Conservation (phyloP, 495 filamentous ascomycete species). For the Neurospora discreta region DNA sequence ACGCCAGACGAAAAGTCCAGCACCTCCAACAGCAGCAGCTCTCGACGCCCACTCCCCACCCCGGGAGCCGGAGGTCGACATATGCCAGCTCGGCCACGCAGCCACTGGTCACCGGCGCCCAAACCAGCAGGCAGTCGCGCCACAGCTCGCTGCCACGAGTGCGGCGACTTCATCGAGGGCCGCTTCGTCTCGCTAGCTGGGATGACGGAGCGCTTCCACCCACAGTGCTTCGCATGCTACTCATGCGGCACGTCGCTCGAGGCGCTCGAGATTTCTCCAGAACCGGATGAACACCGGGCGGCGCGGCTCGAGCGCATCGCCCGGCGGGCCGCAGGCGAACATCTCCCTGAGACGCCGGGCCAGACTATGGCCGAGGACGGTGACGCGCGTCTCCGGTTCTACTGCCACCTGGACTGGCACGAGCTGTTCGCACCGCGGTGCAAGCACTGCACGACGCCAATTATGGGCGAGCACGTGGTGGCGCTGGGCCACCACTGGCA, state of each 20-base stretch:
- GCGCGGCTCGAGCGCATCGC: constrained; percentile 62
- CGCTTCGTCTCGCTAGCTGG: constrained; percentile 76
- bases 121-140: constrained; percentile 43
- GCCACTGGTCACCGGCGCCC: constrained; percentile 38
- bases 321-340: constrained; percentile 46
- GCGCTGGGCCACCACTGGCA: constrained; percentile 94
- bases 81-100: constrained; percentile 25
- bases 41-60: constrained; percentile 29
- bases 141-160: constrained; percentile 74
- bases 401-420: constrained; percentile 97
- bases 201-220: constrained; percentile 65
- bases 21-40: constrained; percentile 6
- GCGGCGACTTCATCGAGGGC: constrained; percentile 72
- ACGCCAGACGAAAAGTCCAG: constrained; percentile 26
- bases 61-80: constrained; percentile 25
- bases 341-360: constrained; percentile 42
- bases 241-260: constrained; percentile 81
- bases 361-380: constrained; percentile 55
- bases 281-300: constrained; percentile 58
- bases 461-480: constrained; percentile 88
- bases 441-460: constrained; percentile 96
- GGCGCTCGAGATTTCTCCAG: constrained; percentile 90
- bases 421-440: constrained; percentile 87
- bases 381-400: constrained; percentile 67
- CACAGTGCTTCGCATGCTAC: constrained; percentile 84